These are phyloP conservation scores for Oryza officinalis DNA, from an alignment of 176 grass and related monocot species.

Conservation along the genomic window DNA sequence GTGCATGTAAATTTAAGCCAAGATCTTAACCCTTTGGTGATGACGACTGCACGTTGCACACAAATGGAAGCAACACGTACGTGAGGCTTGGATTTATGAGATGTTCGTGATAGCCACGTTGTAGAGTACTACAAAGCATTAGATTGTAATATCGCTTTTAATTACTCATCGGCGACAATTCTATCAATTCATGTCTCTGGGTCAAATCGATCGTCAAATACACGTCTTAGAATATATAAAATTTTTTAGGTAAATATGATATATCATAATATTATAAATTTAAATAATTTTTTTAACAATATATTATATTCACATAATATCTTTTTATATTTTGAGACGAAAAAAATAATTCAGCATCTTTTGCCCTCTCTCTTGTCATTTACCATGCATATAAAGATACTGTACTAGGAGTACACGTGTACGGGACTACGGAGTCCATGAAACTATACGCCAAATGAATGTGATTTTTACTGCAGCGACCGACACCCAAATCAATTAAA, in stretches of 20 bases:
- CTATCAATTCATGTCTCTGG: constrained; percentile 34
- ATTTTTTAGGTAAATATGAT: too few species aligned
- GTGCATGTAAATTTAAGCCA: neutral
- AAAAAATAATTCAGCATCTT: too few species aligned
- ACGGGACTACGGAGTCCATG: too few species aligned
- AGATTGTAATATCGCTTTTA: neutral
- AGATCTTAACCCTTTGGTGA: neutral
- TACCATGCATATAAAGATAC: neutral
- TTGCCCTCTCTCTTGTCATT: neutral
- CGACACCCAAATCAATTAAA: too few species aligned
- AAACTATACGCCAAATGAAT: too few species aligned
- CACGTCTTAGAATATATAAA: too few species aligned
- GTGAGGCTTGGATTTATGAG: neutral
- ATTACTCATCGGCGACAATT: constrained; percentile 2
- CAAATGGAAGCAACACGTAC: neutral
- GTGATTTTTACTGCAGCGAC: too few species aligned
- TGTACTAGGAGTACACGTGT: too few species aligned
- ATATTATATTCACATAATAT: too few species aligned
- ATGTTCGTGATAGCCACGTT: neutral
- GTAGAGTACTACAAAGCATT: neutral
- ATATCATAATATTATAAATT: too few species aligned
- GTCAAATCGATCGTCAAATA: neutral
- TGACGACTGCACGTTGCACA: neutral
- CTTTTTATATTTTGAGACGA: too few species aligned
- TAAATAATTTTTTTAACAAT: too few species aligned